Evolutionary conservation across 2,329 filamentous ascomycete genomes (phyloP), one percentile per base, ranked within the genome.

Genomic region (Penicillium sp.): DNA sequence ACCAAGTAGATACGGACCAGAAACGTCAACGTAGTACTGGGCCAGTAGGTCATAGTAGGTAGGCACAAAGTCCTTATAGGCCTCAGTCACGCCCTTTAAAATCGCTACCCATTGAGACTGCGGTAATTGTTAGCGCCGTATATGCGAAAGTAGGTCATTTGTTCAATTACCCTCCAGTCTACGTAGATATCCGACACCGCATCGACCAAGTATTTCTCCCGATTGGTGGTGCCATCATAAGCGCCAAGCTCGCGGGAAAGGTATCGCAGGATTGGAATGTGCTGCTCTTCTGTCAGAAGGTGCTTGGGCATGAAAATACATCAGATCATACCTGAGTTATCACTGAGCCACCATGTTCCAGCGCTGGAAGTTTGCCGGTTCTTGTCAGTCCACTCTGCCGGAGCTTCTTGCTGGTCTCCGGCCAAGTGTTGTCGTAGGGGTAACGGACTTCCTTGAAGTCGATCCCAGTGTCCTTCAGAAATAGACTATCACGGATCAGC

Each of bases 111-210:
- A 70, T 58, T 64, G 43, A 8, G 43, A 24, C 64, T 68, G 38
- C 1, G 40, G 6, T n/a, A 29, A 40, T 4, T 32, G 36, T 31
- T 47, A 43, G 9, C n/a, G 14, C 10, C 18, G 49, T 32, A 13
- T 36, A 13, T 39, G 18, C 5, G 36, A 4, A 34, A 14, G n/a
- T 34, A 14, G 4, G 16, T 40, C 2, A n/a, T 2, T 3, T 11
- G 61, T 71, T 63, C n/a, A 7, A n/a, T 10, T 56, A 75, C 74
- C 42, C 74, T 66, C 74, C 74, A 76, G 39, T 77, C 74, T 7
- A 71, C 65, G 29, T 77, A 77, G 10, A 75, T 55, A 31, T 76
- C 74, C 1, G 73, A 54, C 0, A 75, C 71, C 1, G 67, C 62
- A 53, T 77, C 74, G 0, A 75, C 66, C 2, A 70, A 16, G 38